phyloP scores from a whole-genome alignment of 768 basidiomycete genomes.

The Pulveroboletus sp. region DNA sequence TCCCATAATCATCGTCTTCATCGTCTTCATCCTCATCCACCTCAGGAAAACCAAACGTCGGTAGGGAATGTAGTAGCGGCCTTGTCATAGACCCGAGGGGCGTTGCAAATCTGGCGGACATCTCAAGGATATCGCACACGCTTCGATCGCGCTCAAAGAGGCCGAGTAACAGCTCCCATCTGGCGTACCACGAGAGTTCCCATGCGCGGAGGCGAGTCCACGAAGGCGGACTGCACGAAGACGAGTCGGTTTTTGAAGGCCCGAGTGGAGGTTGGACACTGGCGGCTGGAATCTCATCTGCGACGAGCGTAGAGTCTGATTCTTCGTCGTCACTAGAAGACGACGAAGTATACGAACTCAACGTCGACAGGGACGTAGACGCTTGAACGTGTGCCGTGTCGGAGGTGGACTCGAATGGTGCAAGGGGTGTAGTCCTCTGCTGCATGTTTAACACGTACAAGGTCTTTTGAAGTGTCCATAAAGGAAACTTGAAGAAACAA shows the following conservation, averaged over 20 bases:
- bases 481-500: slow-evolving; percentile 51
- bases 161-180: slow-evolving; percentile 51
- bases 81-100: not conserved
- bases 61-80: slow-evolving; percentile 1
- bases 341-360: slow-evolving; percentile 18
- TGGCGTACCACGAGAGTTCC: slow-evolving; percentile 50
- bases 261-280: not conserved
- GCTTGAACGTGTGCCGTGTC: slow-evolving; percentile 1
- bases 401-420: slow-evolving; percentile 12
- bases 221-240: slow-evolving; percentile 3
- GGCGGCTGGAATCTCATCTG: slow-evolving; percentile 35
- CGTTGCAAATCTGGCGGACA: not conserved
- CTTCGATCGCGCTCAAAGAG: slow-evolving; percentile 35
- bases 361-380: slow-evolving; percentile 19
- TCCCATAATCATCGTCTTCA: slow-evolving; percentile 31
- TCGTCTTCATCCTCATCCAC: slow-evolving; percentile 19
- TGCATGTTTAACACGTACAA: slow-evolving; percentile 64
- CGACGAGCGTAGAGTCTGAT: slow-evolving; percentile 58
- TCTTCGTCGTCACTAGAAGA: slow-evolving; percentile 33
- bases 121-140: slow-evolving; percentile 4
- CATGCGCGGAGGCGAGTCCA: slow-evolving; percentile 29
- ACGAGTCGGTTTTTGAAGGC: slow-evolving; percentile 5
- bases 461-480: slow-evolving; percentile 67
- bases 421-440: slow-evolving; percentile 13
- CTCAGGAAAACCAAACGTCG: slow-evolving; percentile 21